Conservation (phyloP, 495 filamentous ascomycete genomes). For the Rhizodiscina lignyota region DNA sequence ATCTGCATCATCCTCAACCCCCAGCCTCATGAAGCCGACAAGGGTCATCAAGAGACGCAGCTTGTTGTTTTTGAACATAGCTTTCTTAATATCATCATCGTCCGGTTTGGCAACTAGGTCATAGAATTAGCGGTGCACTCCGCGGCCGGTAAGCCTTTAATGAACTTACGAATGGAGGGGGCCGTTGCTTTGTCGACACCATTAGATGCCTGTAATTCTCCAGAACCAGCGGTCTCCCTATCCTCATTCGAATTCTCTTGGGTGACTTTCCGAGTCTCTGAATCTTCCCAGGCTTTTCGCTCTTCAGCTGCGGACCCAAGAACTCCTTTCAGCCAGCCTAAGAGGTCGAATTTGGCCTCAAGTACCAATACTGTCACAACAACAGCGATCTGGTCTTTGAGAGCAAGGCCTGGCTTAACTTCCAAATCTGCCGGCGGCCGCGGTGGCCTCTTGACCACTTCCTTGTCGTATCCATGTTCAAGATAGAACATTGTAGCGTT, state of each 20-base stretch:
- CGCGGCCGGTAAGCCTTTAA: no score
- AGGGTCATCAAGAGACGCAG: slow-evolving; percentile 74
- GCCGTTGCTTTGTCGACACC: no score
- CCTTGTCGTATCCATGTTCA: slow-evolving; percentile 78
- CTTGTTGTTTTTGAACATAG: slow-evolving; percentile 79
- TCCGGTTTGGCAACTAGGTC: slow-evolving; percentile 44
- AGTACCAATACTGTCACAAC: slow-evolving; percentile 63
- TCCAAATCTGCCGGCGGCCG: slow-evolving; percentile 62
- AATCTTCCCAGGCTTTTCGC: slow-evolving; percentile 63
- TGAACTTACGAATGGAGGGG: slow-evolving; percentile 28
- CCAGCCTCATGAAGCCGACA: slow-evolving; percentile 52
- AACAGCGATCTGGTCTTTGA: slow-evolving; percentile 56
- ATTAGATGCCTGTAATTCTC: no score
- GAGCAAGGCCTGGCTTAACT: slow-evolving; percentile 50
- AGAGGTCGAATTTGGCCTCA: slow-evolving; percentile 51
- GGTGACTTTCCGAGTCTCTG: slow-evolving; percentile 34
- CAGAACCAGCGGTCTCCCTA: no score
- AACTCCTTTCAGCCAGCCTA: slow-evolving; percentile 68
- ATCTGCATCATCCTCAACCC: slow-evolving; percentile 51
- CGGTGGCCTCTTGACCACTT: slow-evolving; percentile 40
- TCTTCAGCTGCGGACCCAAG: slow-evolving; percentile 52
- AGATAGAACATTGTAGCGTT: slow-evolving; percentile 67
- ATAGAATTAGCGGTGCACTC: slow-evolving; percentile 12
- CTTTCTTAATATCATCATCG: slow-evolving; percentile 47
- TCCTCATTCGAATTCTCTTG: no score